Evolutionary conservation across 2,329 filamentous ascomycete genomes (phyloP).

Genomic region (Verticillium klebahnii): DNA sequence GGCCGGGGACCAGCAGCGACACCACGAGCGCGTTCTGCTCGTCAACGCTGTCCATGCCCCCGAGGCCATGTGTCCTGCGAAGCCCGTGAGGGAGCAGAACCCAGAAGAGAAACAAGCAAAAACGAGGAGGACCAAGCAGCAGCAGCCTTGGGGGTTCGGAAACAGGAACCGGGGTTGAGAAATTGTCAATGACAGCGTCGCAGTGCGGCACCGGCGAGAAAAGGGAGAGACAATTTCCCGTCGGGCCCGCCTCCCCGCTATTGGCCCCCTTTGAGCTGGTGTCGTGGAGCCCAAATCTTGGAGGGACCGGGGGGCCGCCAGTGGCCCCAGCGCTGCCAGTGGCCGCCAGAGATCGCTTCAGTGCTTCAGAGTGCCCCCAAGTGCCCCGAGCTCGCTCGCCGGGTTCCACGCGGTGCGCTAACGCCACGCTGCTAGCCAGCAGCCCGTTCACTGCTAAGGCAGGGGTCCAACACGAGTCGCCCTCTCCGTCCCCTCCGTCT

Average conservation of each 20-base stretch:
- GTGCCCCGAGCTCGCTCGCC: background rate
- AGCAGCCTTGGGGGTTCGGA: background rate
- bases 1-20: background rate
- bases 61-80: background rate
- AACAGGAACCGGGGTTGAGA: constrained; percentile 2
- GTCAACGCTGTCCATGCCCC: background rate
- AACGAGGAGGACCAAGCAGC: background rate
- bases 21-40: background rate
- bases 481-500: background rate
- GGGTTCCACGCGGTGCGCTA: background rate
- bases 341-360: background rate
- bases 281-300: constrained; percentile 1
- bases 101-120: background rate
- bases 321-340: background rate
- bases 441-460: background rate
- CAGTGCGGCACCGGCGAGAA: background rate
- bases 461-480: background rate
- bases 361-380: background rate
- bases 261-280: background rate
- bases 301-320: background rate
- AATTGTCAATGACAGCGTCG: background rate
- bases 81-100: background rate
- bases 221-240: constrained; percentile 4
- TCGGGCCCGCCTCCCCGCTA: background rate
- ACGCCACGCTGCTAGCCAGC: background rate